Evolutionary conservation across 164 flowering plant species (phyloP).

Genomic region (Chimonanthus salicifolius): DNA sequence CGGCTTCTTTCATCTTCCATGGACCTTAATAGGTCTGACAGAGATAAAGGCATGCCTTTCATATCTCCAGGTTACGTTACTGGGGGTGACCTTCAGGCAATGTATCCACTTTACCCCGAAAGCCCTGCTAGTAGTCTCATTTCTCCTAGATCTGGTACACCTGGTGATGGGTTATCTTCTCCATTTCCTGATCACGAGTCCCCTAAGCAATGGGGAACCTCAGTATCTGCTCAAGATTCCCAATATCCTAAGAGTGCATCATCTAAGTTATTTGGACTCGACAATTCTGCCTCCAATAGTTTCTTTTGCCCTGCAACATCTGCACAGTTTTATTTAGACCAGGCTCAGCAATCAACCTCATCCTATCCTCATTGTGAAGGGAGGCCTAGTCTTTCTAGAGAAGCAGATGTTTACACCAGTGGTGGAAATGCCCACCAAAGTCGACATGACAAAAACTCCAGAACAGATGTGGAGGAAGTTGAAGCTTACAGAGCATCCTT

Average conservation of each 20-base stretch:
- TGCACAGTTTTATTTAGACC: constrained; percentile 87
- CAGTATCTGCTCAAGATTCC: constrained; percentile 25
- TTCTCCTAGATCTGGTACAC: constrained; percentile 68
- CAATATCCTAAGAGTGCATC: constrained; percentile 46
- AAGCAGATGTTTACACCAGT: constrained; percentile 58
- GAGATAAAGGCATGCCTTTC: constrained; percentile 17
- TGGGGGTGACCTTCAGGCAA: constrained; percentile 70
- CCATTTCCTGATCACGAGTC: constrained; percentile 61
- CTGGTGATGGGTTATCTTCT: constrained; percentile 56
- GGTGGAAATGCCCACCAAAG: constrained; percentile 60
- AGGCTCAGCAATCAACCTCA: constrained; percentile 42
- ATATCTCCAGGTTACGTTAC: constrained; percentile 30
- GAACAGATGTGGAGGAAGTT: constrained; percentile 81
- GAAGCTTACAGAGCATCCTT: constrained; percentile 98
- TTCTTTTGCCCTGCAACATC: constrained; percentile 96
- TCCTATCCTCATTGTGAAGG: constrained; percentile 73
- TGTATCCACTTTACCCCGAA: constrained; percentile 80
- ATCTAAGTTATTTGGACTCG: constrained; percentile 46
- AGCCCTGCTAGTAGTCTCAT: constrained; percentile 79
- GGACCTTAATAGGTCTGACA: constrained; percentile 49
- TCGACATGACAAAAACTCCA: constrained; percentile 46
- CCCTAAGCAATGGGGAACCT: constrained; percentile 47
- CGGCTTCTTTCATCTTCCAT: constrained; percentile 70
- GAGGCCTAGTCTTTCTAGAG: constrained; percentile 76
- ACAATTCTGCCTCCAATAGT: constrained; percentile 37